phyloP scores from a whole-genome alignment of 2,329 filamentous ascomycete species.

The Capronia epimyces region DNA sequence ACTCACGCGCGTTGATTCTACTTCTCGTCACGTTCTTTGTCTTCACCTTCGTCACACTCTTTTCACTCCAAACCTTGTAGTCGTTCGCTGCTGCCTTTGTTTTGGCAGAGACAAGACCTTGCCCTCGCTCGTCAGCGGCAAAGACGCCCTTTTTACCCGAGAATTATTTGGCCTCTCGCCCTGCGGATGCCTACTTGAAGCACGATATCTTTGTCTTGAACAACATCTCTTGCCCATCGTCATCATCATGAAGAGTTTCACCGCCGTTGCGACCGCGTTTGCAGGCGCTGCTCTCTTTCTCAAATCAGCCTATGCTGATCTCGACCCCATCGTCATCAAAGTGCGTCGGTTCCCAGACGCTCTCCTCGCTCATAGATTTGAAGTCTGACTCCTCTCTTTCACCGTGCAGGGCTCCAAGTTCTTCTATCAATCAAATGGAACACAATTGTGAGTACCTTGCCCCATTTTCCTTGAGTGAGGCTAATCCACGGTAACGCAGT shows the following conservation, averaged over 20 bases:
- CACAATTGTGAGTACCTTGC: conserved; percentile 56
- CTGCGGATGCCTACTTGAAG: conserved; percentile 9
- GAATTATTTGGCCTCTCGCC: conserved; percentile 7
- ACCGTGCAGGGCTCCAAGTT: conserved; percentile 67
- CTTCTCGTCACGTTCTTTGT: conserved; percentile 8
- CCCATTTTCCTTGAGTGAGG: neutral
- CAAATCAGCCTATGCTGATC: conserved; percentile 34
- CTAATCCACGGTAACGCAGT: conserved; percentile 36
- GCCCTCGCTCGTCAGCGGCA: neutral
- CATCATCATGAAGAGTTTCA: conserved; percentile 29
- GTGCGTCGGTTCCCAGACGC: conserved; percentile 37
- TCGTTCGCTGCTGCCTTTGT: conserved; percentile 22
- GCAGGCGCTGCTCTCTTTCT: conserved; percentile 28
- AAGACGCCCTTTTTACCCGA: conserved; percentile 5
- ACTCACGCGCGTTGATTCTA: neutral
- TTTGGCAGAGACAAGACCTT: conserved; percentile 17
- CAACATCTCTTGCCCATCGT: conserved; percentile 12
- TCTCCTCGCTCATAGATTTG: neutral
- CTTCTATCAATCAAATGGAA: conserved; percentile 78
- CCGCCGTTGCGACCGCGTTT: conserved; percentile 20
- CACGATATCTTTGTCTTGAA: conserved; percentile 1
- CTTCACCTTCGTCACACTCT: conserved; percentile 22
- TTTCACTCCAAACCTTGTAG: conserved; percentile 10
- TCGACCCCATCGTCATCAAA: conserved; percentile 60
- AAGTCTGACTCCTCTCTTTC: conserved; percentile 21